Base-by-base conservation (phyloP, 2,329 filamentous ascomycete genomes). In the Septoria linicola region DNA sequence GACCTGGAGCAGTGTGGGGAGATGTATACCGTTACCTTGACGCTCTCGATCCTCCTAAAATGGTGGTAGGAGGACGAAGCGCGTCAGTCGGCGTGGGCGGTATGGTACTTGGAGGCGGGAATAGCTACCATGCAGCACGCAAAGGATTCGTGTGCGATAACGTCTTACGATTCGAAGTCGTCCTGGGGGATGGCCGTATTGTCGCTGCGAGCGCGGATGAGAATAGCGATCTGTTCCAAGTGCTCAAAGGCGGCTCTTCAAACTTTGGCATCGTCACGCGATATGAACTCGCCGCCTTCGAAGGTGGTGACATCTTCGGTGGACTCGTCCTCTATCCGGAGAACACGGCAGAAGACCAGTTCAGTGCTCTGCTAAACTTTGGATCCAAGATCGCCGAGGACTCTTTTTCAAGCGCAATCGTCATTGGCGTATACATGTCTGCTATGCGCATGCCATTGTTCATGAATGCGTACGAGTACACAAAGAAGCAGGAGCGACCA, bases 1-100 rank as follows among this genome's bases (percentile, higher is more conserved):
- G 77, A 1, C 60, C 72, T 0, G 78, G 76, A 1, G 67, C 68
- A 20, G 65, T 69, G 8, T 80, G 76, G 74, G 63, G 65, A 13
- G 63, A 74, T 14, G 71, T 79, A 0, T 76, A 73, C 32, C 46
- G 55, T 1, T 53, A 48, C 2, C 67, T 79, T 0, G 75, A 77
- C 13, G 60, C 65, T 4, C 56, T 71, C 21, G 68, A 68, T 1
- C 21, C 32, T 7, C 27, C 32, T 17, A 59, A 76, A 11, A 65
- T 70, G 1, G 73, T 75, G 2, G 67, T 71, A 0, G 76, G 76
- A 0, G 76, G 75, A 1, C 69, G 77, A 13, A 35, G 47, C 10
- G 53, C 55, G 2, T 41, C 47, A 5, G 58, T 65, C 5, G 42
- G 42, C 8, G 42, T 46, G 14, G 42, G 42, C 8, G 64, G 53